Evolutionary conservation across 2,329 filamentous ascomycete genomes (phyloP), one percentile per base, ranked within the genome.

Genomic region (Cordyceps fumosorosea): DNA sequence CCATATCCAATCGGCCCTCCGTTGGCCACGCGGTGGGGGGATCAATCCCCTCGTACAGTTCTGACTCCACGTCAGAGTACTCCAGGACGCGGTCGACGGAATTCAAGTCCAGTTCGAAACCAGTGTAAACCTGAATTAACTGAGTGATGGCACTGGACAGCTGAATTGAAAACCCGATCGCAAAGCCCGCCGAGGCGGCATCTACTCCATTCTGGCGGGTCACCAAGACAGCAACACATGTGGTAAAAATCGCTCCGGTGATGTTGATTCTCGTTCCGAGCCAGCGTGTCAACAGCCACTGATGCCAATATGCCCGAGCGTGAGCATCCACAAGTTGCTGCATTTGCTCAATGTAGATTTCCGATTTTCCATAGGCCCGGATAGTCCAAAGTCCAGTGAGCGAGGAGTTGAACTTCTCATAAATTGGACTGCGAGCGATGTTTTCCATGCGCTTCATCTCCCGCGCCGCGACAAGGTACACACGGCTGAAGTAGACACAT

Each of bases 1-100:
- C 34, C 11, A 37, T 37, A 12, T 37, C 34, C 34, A 37, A 37
- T 37, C 34, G 34, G 26, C 47, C 47, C 26, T 51, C 47, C 2
- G 47, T 51, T 51, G 47, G 47, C 47, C 47, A 51, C 22, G 47
- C 47, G 26, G 47, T 2, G 22, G 47, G 47, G 10, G 47, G 47
- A 32, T 51, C 47, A 29, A 51, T 26, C 3, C 47, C 47, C 2
- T 51, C 47, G 20, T 51, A 51, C 47, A 51, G 68, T 65, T 77
- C 76, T 2, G 71, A 74, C 66, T 71, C 69, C 54, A 78, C 70
- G 32, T 75, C 71, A 1, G 73, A 69, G 67, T 78, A 79, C 64
- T 79, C 77, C n/a, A 77, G 60, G 7, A 78, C 73, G n/a, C 77
- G 69, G 66, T 79, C 77, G 14, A 73, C 72, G 5, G 75, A 71